A percentile compares a stretch with the other conserved stretches of the same genome.
Evolutionary conservation across 176 grass and related monocot species (phyloP).

Genomic region (Avena eriantha): DNA sequence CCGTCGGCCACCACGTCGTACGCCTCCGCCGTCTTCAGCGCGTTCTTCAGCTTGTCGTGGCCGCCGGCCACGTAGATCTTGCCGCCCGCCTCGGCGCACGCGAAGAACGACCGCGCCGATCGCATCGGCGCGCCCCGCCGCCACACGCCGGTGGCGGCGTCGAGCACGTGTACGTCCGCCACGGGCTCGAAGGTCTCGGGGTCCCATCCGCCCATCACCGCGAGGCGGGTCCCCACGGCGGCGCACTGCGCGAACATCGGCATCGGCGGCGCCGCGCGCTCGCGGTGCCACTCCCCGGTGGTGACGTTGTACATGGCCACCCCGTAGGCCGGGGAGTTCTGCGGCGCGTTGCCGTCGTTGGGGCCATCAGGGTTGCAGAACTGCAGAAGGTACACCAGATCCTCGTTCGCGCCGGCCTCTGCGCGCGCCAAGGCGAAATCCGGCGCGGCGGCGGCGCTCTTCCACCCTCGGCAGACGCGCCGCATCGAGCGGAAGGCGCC

Average conservation of each 20-base stretch:
- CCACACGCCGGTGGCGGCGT: constrained; percentile 63
- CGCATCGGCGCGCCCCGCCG: constrained; percentile 42
- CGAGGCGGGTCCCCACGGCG: constrained; percentile 50
- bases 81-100: constrained; percentile 55
- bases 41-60: constrained; percentile 87
- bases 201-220: constrained; percentile 80
- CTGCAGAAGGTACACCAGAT: constrained; percentile 49
- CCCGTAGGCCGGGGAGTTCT: constrained; percentile 21
- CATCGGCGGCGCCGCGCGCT: constrained; percentile 47
- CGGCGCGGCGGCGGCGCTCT: constrained; percentile 44
- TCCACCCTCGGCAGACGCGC: constrained; percentile 77
- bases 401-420: constrained; percentile 46
- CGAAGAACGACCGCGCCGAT: constrained; percentile 63
- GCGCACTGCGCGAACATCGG: constrained; percentile 72
- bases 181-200: constrained; percentile 69
- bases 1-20: constrained; percentile 56
- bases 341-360: constrained; percentile 30
- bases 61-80: constrained; percentile 75
- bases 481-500: constrained; percentile 52
- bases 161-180: constrained; percentile 70
- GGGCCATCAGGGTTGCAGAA: constrained; percentile 38
- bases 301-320: constrained; percentile 70
- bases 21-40: constrained; percentile 71
- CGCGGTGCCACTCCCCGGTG: constrained; percentile 64
- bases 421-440: constrained; percentile 48